Conservation (phyloP, 306 rosid genomes). For the Cucurbita moschata region DNA sequence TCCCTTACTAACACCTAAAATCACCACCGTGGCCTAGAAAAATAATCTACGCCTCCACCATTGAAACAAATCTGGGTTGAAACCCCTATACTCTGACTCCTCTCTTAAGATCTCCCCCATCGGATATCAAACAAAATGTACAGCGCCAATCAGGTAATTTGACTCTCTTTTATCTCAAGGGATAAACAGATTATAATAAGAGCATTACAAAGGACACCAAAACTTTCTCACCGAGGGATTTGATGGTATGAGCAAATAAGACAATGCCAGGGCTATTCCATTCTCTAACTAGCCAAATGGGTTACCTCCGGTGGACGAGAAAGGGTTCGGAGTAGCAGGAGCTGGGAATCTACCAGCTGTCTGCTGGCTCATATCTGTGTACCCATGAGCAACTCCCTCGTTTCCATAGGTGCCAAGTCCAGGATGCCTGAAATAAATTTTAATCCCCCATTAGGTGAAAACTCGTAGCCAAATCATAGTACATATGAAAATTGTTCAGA, state of each 20-base stretch:
- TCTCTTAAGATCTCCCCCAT: not conserved
- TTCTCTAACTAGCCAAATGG: slow-evolving; percentile 55
- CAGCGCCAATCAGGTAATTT: not conserved
- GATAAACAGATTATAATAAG: not conserved
- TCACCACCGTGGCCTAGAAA: not conserved
- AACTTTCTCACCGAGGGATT: slow-evolving; percentile 26
- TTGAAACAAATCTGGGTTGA: not conserved
- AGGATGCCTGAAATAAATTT: slow-evolving; percentile 43
- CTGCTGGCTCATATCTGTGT: slow-evolving; percentile 49
- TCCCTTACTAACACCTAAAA: slow-evolving; percentile 4
- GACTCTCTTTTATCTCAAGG: not conserved
- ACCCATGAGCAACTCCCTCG: slow-evolving; percentile 37
- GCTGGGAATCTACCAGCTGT: slow-evolving; percentile 29
- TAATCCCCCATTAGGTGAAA: not conserved
- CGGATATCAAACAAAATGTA: slow-evolving; percentile 6
- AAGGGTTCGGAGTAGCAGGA: slow-evolving; percentile 38
- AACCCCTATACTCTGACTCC: not conserved
- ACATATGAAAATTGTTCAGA: not conserved
- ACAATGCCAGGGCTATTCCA: slow-evolving; percentile 25
- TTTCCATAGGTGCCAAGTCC: slow-evolving; percentile 29
- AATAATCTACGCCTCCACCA: slow-evolving; percentile 1
- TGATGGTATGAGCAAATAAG: slow-evolving; percentile 27
- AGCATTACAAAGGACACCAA: not conserved
- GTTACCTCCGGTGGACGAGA: slow-evolving; percentile 49
- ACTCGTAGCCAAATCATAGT: not conserved